Conservation (phyloP, 2,329 filamentous ascomycete genomes). For the Cladosporium sp. region DNA sequence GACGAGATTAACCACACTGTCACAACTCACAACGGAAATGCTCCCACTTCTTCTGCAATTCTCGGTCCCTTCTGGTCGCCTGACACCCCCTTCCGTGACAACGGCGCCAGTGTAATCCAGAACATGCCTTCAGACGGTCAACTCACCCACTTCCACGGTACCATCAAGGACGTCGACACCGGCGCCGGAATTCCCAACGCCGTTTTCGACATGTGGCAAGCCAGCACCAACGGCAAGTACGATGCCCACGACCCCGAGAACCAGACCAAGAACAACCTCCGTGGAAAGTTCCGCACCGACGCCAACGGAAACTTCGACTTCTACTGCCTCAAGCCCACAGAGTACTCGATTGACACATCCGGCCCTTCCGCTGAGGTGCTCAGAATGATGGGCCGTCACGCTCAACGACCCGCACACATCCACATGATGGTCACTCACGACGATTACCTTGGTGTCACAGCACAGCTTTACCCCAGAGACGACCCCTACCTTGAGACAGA, state of each 20-base stretch:
- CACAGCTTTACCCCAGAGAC: slow-evolving; percentile 55
- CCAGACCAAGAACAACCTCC: slow-evolving; percentile 71
- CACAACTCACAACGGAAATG: slow-evolving; percentile 57
- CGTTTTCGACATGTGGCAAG: slow-evolving; percentile 76
- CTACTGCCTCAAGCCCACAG: slow-evolving; percentile 44
- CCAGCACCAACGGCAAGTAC: slow-evolving; percentile 61
- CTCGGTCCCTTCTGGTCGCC: slow-evolving; percentile 74
- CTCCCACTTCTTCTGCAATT: slow-evolving; percentile 70
- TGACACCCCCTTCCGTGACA: slow-evolving; percentile 66
- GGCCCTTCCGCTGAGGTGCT: slow-evolving; percentile 59
- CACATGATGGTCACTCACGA: slow-evolving; percentile 56
- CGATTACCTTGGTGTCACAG: slow-evolving; percentile 54
- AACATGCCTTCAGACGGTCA: slow-evolving; percentile 53
- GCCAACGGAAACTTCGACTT: slow-evolving; percentile 60
- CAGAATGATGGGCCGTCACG: slow-evolving; percentile 60
- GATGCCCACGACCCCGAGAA: slow-evolving; percentile 63
- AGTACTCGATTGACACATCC: slow-evolving; percentile 58
- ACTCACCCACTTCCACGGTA: slow-evolving; percentile 65
- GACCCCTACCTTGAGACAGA: slow-evolving; percentile 55
- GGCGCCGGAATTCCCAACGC: slow-evolving; percentile 66
- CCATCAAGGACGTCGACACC: slow-evolving; percentile 57
- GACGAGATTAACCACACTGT: slow-evolving; percentile 48
- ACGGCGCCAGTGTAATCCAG: slow-evolving; percentile 45
- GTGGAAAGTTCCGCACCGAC: slow-evolving; percentile 70
- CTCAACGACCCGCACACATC: slow-evolving; percentile 61